Conservation (phyloP, 352 stramenopile species). For the Pseudoperonospora humuli region DNA sequence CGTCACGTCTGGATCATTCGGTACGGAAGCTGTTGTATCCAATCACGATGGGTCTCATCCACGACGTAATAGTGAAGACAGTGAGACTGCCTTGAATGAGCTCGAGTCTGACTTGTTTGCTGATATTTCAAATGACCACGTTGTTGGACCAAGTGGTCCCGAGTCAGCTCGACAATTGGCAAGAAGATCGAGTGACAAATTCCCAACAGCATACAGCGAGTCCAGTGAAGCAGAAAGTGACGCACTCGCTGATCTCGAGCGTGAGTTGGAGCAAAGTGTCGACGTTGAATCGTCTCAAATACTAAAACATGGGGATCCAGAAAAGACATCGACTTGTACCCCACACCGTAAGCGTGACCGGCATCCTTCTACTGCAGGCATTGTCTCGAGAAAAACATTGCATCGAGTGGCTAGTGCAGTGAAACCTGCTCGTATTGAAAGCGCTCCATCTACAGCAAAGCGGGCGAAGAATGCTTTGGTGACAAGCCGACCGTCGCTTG, state of each 20-base stretch:
- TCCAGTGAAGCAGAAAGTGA: constrained; percentile 25
- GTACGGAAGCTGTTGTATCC: constrained; percentile 3
- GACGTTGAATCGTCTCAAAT: constrained; percentile 3
- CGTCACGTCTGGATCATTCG: constrained; percentile 3
- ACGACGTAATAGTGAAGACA: constrained; percentile 4
- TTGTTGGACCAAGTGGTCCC: background rate
- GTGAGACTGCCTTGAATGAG: constrained; percentile 17
- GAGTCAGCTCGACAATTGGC: background rate
- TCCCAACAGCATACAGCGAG: background rate
- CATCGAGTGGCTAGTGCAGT: background rate
- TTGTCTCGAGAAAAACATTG: constrained; percentile 3
- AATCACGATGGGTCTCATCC: background rate
- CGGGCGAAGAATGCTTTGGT: constrained; percentile 5
- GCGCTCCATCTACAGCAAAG: background rate
- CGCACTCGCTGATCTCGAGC: constrained; percentile 37
- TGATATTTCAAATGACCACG: constrained; percentile 10
- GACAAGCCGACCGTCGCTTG: constrained; percentile 8
- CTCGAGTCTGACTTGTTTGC: constrained; percentile 21
- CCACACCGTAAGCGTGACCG: constrained; percentile 3
- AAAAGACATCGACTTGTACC: background rate
- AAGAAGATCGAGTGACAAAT: constrained; percentile 1
- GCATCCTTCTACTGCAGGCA: constrained; percentile 1
- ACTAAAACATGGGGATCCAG: background rate
- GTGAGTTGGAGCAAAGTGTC: constrained; percentile 29
- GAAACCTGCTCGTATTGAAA: background rate